Conservation (phyloP, 306 rosid species). For the Datisca glomerata region DNA sequence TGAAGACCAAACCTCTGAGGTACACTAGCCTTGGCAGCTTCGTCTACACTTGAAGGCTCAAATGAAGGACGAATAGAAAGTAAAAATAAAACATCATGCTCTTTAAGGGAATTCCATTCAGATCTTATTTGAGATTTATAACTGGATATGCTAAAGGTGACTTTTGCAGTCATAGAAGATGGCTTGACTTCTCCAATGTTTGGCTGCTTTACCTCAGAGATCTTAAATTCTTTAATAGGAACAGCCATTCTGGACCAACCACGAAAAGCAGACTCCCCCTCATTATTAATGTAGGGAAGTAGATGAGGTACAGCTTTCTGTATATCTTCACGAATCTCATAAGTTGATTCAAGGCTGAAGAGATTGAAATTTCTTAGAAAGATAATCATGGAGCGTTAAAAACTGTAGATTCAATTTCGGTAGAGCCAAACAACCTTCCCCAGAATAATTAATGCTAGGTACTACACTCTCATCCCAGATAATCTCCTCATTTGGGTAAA, state of each 20-base stretch:
- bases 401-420: constrained; percentile 93
- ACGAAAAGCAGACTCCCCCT: constrained; percentile 83
- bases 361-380: constrained; percentile 86
- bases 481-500: constrained; percentile 88
- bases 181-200: constrained; percentile 99
- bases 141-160: constrained; percentile 82
- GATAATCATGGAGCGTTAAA: constrained; percentile 97
- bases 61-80: constrained; percentile 79
- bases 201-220: constrained; percentile 79
- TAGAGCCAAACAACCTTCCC: constrained; percentile 98
- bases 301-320: constrained; percentile 97
- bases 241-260: constrained; percentile 99
- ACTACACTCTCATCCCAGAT: constrained; percentile 99
- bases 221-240: constrained; percentile 74
- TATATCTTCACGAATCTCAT: constrained; percentile 97
- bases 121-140: constrained; percentile 84
- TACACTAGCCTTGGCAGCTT: constrained; percentile 77
- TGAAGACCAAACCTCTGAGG: constrained; percentile 94
- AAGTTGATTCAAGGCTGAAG: constrained; percentile 95
- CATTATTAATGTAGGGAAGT: constrained; percentile 72
- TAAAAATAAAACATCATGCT: constrained; percentile 87
- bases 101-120: constrained; percentile 95
- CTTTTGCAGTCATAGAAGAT: constrained; percentile 76
- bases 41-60: constrained; percentile 85
- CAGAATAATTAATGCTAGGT: constrained; percentile 95